These are phyloP conservation scores for Trichopus zeylanicus DNA, from an alignment of 116 monocot genomes.

Conservation along the genomic window DNA sequence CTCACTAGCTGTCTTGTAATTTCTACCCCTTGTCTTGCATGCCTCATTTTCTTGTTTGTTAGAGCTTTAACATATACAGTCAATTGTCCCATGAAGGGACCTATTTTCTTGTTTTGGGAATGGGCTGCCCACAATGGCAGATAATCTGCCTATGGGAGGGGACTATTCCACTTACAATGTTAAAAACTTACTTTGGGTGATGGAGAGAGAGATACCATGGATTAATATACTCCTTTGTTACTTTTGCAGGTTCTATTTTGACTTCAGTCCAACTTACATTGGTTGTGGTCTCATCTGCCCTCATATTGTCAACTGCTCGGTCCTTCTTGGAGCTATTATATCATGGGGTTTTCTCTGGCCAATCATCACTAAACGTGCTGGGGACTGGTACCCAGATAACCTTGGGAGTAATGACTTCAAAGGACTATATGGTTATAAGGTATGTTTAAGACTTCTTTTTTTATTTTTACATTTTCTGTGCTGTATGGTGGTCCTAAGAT, in stretches of 20 bases:
- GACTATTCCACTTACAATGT: no score
- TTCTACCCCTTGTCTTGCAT: no score
- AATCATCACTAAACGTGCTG: constrained; percentile 60
- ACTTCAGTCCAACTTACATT: constrained; percentile 92
- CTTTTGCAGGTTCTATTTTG: constrained; percentile 86
- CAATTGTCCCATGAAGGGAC: no score
- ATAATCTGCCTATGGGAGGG: no score
- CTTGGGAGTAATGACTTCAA: constrained; percentile 81
- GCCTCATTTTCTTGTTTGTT: no score
- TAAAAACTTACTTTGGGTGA: no score
- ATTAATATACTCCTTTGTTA: background rate
- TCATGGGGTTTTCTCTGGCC: constrained; percentile 99
- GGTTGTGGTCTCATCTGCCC: constrained; percentile 97
- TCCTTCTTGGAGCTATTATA: constrained; percentile 89
- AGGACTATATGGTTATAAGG: constrained; percentile 99
- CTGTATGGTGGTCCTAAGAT: background rate
- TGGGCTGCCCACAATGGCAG: no score
- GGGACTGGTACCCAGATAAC: constrained; percentile 86
- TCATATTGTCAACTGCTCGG: constrained; percentile 93
- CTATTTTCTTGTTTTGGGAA: no score
- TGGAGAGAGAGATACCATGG: no score
- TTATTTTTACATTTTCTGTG: background rate
- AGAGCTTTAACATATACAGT: no score
- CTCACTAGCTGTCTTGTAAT: no score
- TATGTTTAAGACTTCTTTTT: constrained; percentile 7